phyloP scores from a whole-genome alignment of 768 basidiomycete species.

The Kwoniella botswanensis region DNA sequence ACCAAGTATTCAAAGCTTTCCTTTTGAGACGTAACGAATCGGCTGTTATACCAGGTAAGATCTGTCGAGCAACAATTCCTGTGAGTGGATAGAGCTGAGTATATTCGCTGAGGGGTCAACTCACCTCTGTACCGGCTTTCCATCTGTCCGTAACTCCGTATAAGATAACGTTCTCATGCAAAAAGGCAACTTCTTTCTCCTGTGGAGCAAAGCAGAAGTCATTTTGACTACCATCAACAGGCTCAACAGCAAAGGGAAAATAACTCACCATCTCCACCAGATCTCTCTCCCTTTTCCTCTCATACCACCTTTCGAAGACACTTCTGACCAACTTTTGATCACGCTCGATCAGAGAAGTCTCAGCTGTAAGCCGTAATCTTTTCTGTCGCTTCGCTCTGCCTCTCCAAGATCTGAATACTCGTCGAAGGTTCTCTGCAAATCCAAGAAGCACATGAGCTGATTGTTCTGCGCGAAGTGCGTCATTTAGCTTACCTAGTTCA shows the following conservation, averaged over 20 bases:
- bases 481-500: constrained; percentile 6
- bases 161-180: constrained; percentile 47
- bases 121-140: constrained; percentile 33
- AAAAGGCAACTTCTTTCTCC: constrained; percentile 40
- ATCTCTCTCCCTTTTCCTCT: constrained; percentile 25
- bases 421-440: constrained; percentile 16
- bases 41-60: constrained; percentile 25
- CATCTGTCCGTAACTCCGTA: constrained; percentile 50
- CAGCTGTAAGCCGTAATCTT: constrained; percentile 7
- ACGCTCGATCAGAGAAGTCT: constrained; percentile 4
- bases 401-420: constrained; percentile 25
- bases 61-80: neutral
- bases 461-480: neutral
- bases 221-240: neutral
- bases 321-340: constrained; percentile 8
- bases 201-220: constrained; percentile 5
- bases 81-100: no score
- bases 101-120: neutral
- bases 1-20: constrained; percentile 5
- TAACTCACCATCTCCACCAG: constrained; percentile 33
- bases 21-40: constrained; percentile 18
- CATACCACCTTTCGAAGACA: constrained; percentile 27
- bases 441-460: neutral
- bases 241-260: neutral
- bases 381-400: constrained; percentile 10